Conservation (phyloP, 345 rosid species). For the Gossypium bickii region DNA sequence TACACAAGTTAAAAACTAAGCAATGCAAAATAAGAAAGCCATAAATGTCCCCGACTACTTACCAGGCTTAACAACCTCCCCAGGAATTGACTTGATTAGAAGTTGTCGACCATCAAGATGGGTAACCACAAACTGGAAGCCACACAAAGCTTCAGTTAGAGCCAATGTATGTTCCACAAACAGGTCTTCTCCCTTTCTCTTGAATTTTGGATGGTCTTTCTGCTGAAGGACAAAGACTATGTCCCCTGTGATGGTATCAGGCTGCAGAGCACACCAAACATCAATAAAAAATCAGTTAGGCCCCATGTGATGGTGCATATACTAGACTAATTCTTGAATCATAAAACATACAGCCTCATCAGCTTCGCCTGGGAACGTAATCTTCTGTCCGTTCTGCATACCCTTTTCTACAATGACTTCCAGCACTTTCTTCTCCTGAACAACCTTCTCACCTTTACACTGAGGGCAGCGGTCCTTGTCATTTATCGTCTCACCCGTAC, state of each 20-base stretch:
- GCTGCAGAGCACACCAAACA: neutral
- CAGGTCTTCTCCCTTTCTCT: neutral
- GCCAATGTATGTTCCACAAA: neutral
- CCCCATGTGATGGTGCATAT: neutral
- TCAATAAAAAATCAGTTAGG: neutral
- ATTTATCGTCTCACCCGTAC: neutral
- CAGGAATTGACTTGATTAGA: neutral
- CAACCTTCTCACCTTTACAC: neutral
- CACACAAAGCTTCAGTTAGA: neutral
- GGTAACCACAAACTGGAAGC: neutral
- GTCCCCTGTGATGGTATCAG: neutral
- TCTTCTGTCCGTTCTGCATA: neutral
- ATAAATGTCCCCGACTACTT: neutral
- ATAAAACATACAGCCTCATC: neutral
- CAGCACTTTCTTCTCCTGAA: neutral
- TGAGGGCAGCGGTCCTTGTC: neutral
- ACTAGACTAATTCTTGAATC: neutral
- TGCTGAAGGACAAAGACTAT: neutral
- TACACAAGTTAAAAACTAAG: neutral
- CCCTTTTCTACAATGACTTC: neutral
- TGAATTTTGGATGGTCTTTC: neutral
- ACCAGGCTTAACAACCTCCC: constrained; percentile 1
- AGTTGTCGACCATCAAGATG: neutral
- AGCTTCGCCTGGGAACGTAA: neutral
- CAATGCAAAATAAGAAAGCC: neutral